A percentile compares a stretch with the other conserved stretches of the same genome.
phyloP scores from a whole-genome alignment of 2,329 filamentous ascomycete species.

The Aspergillus sp. region DNA sequence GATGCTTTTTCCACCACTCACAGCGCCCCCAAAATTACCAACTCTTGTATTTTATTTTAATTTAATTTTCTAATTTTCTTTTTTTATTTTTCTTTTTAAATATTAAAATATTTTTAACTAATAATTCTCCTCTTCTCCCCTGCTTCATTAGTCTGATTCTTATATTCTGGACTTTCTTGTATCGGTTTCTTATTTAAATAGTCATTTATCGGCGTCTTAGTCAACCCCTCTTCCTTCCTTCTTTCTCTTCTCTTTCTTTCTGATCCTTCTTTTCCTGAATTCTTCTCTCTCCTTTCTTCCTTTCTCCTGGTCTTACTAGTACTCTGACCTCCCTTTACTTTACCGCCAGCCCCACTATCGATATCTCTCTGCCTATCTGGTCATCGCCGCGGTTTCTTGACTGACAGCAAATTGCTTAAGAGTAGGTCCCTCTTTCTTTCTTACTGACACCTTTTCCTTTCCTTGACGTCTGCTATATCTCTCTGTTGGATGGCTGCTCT shows the following conservation, averaged over 20 bases:
- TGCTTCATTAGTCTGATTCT: too few relatives aligned
- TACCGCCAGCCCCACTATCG: slow-evolving; percentile 12
- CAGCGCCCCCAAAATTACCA: not conserved
- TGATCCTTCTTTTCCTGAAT: slow-evolving; percentile 7
- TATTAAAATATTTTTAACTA: not conserved
- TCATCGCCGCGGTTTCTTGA: too few relatives aligned
- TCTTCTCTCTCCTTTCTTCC: slow-evolving; percentile 8
- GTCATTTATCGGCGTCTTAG: not conserved
- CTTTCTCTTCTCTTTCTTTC: slow-evolving; percentile 9
- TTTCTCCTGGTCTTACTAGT: slow-evolving; percentile 5
- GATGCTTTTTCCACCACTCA: not conserved
- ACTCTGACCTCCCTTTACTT: slow-evolving; percentile 1
- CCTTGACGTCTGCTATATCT: slow-evolving; percentile 9
- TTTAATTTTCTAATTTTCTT: slow-evolving; percentile 1
- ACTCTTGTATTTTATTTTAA: not conserved
- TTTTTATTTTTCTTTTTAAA: slow-evolving; percentile 4
- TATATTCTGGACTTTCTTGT: not conserved
- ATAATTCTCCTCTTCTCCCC: too few relatives aligned
- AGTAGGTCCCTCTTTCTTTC: slow-evolving; percentile 3
- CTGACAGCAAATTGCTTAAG: not conserved
- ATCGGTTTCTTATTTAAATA: not conserved
- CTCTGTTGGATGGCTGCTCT: slow-evolving; percentile 8
- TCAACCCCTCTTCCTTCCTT: slow-evolving; percentile 9
- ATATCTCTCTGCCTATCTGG: slow-evolving; percentile 5
- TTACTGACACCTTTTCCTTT: slow-evolving; percentile 1